These are phyloP conservation scores for Morella rubra DNA, from an alignment of 306 rosid species.

Conservation along the genomic window DNA sequence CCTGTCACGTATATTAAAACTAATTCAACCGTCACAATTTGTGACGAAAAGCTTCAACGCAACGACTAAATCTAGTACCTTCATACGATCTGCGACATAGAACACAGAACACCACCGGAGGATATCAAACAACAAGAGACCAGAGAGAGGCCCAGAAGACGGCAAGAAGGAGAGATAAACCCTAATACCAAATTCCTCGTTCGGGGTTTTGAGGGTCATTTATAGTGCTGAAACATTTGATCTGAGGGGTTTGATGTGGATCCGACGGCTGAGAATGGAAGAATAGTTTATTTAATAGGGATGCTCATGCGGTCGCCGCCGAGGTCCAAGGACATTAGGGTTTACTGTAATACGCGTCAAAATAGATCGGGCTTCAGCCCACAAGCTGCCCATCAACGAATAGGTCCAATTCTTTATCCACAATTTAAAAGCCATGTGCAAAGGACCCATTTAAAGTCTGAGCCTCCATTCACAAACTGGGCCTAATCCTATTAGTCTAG, in stretches of 20 bases:
- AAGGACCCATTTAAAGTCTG: no score
- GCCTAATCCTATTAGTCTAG: no score
- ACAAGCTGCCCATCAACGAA: not conserved
- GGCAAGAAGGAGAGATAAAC: not conserved
- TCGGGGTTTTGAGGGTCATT: not conserved
- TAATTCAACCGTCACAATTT: not conserved
- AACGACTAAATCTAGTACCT: not conserved
- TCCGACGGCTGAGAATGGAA: conserved; percentile 10
- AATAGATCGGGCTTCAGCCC: not conserved
- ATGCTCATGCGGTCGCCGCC: not conserved
- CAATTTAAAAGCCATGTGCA: no score
- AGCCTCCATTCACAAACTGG: no score
- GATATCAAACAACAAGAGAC: no score
- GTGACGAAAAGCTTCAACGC: no score
- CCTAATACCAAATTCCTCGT: not conserved
- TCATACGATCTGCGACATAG: not conserved
- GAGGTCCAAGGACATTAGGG: not conserved
- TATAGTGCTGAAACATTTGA: not conserved
- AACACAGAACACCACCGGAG: not conserved
- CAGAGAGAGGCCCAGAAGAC: not conserved
- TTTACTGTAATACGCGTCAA: not conserved
- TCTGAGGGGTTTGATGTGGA: not conserved
- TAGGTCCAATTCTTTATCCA: no score
- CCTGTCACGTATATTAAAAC: conserved; percentile 34
- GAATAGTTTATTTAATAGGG: not conserved